Conservation (phyloP, 2,329 filamentous ascomycete genomes). For the Aspergillus uvarum region DNA sequence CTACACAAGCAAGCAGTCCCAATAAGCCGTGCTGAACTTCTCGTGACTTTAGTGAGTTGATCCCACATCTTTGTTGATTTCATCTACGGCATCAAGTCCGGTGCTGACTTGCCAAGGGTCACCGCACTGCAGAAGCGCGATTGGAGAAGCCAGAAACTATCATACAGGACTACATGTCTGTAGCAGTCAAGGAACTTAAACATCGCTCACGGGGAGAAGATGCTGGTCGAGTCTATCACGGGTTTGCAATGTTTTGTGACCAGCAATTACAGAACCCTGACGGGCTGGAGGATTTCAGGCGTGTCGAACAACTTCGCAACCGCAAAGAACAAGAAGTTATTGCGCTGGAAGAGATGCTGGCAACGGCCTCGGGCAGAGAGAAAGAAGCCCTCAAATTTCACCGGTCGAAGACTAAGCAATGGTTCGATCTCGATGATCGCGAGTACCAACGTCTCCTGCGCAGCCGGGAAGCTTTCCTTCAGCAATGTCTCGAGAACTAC, state of each 20-base stretch:
- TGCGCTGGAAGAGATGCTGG: slow-evolving; percentile 65
- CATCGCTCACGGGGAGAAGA: slow-evolving; percentile 66
- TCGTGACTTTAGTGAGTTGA: slow-evolving; percentile 70
- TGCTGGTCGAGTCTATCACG: slow-evolving; percentile 85
- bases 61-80: background rate
- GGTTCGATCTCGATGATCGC: slow-evolving; percentile 85
- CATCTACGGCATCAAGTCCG: background rate
- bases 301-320: slow-evolving; percentile 74
- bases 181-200: slow-evolving; percentile 78
- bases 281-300: slow-evolving; percentile 76
- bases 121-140: slow-evolving; percentile 84
- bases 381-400: slow-evolving; percentile 60
- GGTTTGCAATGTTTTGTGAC: slow-evolving; percentile 94
- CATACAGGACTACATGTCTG: slow-evolving; percentile 79
- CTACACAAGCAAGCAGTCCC: slow-evolving; percentile 68
- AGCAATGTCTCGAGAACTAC: slow-evolving; percentile 89
- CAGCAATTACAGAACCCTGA: slow-evolving; percentile 87
- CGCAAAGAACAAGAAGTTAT: slow-evolving; percentile 78
- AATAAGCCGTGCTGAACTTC: slow-evolving; percentile 72
- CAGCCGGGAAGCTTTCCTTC: slow-evolving; percentile 78
- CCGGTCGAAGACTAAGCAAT: slow-evolving; percentile 73
- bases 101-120: slow-evolving; percentile 53
- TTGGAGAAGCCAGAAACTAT: slow-evolving; percentile 90
- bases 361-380: slow-evolving; percentile 50
- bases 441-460: slow-evolving; percentile 78